These are phyloP conservation scores for Yarrowia yakushimensis DNA, from an alignment of 805 yeast genomes.

Conservation along the genomic window DNA sequence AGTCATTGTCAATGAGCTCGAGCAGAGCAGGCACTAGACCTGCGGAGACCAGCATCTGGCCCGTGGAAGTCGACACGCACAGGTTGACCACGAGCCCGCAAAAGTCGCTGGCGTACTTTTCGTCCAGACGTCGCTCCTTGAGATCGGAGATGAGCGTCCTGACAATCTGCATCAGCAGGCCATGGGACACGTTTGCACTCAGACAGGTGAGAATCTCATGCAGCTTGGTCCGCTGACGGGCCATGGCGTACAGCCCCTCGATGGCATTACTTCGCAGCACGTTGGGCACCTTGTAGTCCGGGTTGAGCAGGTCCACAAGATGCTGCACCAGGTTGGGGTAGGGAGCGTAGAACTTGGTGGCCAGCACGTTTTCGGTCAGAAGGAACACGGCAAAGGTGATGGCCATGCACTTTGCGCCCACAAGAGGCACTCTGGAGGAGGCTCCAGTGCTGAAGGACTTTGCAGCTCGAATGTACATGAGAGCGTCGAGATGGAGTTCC, in stretches of 20 bases:
- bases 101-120: conserved; percentile 48
- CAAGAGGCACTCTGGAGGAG: conserved; percentile 53
- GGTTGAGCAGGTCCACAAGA: conserved; percentile 67
- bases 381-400: conserved; percentile 60
- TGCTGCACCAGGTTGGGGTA: conserved; percentile 69
- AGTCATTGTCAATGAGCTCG: conserved; percentile 53
- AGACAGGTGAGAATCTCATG: conserved; percentile 71
- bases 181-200: conserved; percentile 86
- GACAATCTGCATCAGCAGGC: conserved; percentile 68
- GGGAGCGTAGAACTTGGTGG: conserved; percentile 63
- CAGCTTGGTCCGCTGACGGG: conserved; percentile 66
- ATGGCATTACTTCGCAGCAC: conserved; percentile 58
- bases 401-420: conserved; percentile 63
- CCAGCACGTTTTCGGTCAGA: conserved; percentile 54
- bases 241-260: conserved; percentile 64
- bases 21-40: conserved; percentile 68
- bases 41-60: conserved; percentile 58
- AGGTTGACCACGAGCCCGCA: conserved; percentile 59
- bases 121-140: conserved; percentile 40
- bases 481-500: conserved; percentile 61
- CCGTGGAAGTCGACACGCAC: conserved; percentile 52
- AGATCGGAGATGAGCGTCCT: conserved; percentile 54
- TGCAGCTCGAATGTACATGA: conserved; percentile 58
- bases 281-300: conserved; percentile 53
- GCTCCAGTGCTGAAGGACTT: conserved; percentile 59